Conservation (phyloP, 805 yeast species). For the Starmerella sirachaensis region DNA sequence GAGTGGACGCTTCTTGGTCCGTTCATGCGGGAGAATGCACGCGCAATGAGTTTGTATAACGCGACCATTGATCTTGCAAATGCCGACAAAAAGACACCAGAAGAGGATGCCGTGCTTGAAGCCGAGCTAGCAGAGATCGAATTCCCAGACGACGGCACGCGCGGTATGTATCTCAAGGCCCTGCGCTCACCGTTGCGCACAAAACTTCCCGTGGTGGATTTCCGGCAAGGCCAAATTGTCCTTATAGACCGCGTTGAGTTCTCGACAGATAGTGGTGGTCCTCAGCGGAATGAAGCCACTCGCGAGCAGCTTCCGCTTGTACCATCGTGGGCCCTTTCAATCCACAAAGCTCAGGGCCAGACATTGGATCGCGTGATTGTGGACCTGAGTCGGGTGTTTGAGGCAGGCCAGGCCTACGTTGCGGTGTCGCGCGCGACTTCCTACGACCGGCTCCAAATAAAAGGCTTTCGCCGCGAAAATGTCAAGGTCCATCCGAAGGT, state of each 20-base stretch:
- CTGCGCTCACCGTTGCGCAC: slow-evolving; percentile 6
- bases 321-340: slow-evolving; percentile 88
- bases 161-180: slow-evolving; percentile 3
- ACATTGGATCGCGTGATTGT: slow-evolving; percentile 65
- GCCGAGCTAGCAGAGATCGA: slow-evolving; percentile 10
- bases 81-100: neutral
- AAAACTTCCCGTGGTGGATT: slow-evolving; percentile 21
- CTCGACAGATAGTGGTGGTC: slow-evolving; percentile 11
- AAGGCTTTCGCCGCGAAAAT: slow-evolving; percentile 52
- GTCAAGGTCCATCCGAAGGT: slow-evolving; percentile 68
- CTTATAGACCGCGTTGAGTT: slow-evolving; percentile 17
- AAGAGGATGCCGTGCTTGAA: slow-evolving; percentile 2
- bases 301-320: slow-evolving; percentile 74
- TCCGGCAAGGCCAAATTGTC: slow-evolving; percentile 12
- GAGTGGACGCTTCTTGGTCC: slow-evolving; percentile 13
- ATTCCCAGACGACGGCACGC: slow-evolving; percentile 10
- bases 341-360: slow-evolving; percentile 94
- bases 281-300: slow-evolving; percentile 38
- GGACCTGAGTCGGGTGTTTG: slow-evolving; percentile 66
- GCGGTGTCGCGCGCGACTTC: slow-evolving; percentile 86
- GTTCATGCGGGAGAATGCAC: slow-evolving; percentile 5
- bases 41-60: slow-evolving; percentile 18
- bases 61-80: slow-evolving; percentile 9
- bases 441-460: slow-evolving; percentile 66
- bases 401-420: slow-evolving; percentile 91